phyloP scores from a whole-genome alignment of 2,329 filamentous ascomycete genomes.

The Periconia digitata region DNA sequence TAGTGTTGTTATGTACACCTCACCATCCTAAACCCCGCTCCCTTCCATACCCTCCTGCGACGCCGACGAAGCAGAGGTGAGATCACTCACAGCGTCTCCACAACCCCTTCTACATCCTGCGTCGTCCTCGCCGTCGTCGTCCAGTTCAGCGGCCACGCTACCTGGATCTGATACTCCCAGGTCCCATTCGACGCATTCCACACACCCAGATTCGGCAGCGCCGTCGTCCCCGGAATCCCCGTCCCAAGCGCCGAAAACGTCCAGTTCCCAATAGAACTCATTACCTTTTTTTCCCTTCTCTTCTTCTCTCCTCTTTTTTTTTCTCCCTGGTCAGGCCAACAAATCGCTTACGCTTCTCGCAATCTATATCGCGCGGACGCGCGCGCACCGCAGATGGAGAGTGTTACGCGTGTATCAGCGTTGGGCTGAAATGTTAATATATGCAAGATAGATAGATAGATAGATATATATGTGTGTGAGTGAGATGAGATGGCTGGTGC shows the following conservation, averaged over 20 bases:
- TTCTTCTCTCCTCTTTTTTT: not conserved
- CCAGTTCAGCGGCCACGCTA: slow-evolving; percentile 38
- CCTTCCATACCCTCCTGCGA: too few species aligned
- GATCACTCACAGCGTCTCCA: slow-evolving; percentile 33
- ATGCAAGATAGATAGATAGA: too few species aligned
- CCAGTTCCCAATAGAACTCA: slow-evolving; percentile 33
- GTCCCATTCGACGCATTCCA: slow-evolving; percentile 37
- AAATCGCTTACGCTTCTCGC: not conserved
- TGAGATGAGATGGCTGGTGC: too few species aligned
- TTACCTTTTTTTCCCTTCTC: too few species aligned
- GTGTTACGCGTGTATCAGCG: too few species aligned
- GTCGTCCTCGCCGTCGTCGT: too few species aligned
- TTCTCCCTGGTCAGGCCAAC: not conserved
- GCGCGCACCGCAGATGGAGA: too few species aligned
- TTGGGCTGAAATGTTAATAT: too few species aligned
- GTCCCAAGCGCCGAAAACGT: slow-evolving; percentile 29
- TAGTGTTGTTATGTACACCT: too few species aligned
- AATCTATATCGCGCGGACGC: too few species aligned
- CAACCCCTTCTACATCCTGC: slow-evolving; percentile 19
- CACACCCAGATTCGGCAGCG: slow-evolving; percentile 32
- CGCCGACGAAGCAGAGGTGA: not conserved
- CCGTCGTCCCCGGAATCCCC: slow-evolving; percentile 22
- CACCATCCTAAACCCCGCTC: too few species aligned
- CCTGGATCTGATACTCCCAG: slow-evolving; percentile 38
- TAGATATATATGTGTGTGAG: too few species aligned